Evolutionary conservation across 192 early-diverging fungal genomes (phyloP), one percentile per base, ranked within the genome.

Genomic region (Mortierella alpina): DNA sequence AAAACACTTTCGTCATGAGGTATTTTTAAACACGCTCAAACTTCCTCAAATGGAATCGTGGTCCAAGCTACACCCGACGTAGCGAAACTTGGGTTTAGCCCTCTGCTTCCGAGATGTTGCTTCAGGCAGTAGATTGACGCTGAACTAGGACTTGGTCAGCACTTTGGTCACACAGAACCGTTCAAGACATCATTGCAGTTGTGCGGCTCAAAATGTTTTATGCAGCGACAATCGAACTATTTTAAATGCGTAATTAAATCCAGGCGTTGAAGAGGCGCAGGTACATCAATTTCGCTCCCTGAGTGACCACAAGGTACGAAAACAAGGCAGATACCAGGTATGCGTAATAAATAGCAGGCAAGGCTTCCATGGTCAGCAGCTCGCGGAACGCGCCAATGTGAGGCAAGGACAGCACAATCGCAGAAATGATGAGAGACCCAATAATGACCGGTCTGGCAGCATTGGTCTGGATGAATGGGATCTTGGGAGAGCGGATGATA

Each of bases 401-500:
- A 0, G 84, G 84, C 50, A 87, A 53, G 5, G 41, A 47, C 17
- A 79, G 39, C 12, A 75, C 78, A 64, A 83, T 58, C 0, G 31
- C 41, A 7, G 72, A 59, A 31, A 85, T 60, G 12, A 73, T 42
- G 23, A 64, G 3, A 10, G 84, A 82, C 7, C 64, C 59, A 2
- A 74, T 48, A 17, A 70, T 39, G 10, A 88, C 66, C 0, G 82
- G 68, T 15, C 11, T 41, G 10, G 87, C 52, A 0, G 86, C 77
- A 6, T 52, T 63, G 4, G 76, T 59, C 64, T 87, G 87, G 31
- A 87, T 14, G 57, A 88, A 87, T 4, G 87, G 76, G 18, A 88
- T 68, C 51, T 86, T 86, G 11, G 72, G 74, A 0, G 87, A 84
- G 11, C 84, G 84, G 49, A 88, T 77, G 63, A 87, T 63, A 39